Evolutionary conservation across 768 basidiomycete genomes (phyloP).

Genomic region (Boletus eberwhitei): DNA sequence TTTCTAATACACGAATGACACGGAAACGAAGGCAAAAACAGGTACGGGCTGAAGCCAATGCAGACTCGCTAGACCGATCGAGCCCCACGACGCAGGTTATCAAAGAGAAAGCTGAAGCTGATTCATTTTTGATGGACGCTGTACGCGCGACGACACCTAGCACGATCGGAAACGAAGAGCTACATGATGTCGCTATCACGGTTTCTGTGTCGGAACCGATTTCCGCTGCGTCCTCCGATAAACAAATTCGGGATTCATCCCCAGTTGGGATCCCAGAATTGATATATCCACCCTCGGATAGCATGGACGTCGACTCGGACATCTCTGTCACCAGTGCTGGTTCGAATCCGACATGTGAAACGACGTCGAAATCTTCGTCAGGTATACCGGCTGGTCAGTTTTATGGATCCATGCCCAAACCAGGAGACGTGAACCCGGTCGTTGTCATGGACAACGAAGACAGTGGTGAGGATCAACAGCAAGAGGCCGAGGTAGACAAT

Average conservation of each 20-base stretch:
- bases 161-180: conserved; percentile 11
- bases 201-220: conserved; percentile 3
- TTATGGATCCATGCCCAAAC: conserved; percentile 14
- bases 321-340: neutral
- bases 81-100: neutral
- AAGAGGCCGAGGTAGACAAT: conserved; percentile 31
- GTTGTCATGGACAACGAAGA: conserved; percentile 24
- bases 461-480: conserved; percentile 26
- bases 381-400: conserved; percentile 21
- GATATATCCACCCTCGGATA: conserved; percentile 18
- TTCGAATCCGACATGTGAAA: neutral
- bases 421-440: neutral
- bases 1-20: conserved; percentile 13
- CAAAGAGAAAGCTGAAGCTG: conserved; percentile 10
- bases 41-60: neutral
- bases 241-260: conserved; percentile 13
- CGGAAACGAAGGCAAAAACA: conserved; percentile 23
- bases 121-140: conserved; percentile 13
- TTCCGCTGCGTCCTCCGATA: conserved; percentile 6
- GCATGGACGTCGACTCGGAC: conserved; percentile 28
- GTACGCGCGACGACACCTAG: conserved; percentile 25
- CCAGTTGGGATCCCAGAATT: conserved; percentile 1
- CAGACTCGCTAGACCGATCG: conserved; percentile 4
- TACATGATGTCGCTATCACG: conserved; percentile 5
- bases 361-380: conserved; percentile 6